phyloP scores from a whole-genome alignment of 192 early-diverging fungal species.

The Oehlia diaphana region DNA sequence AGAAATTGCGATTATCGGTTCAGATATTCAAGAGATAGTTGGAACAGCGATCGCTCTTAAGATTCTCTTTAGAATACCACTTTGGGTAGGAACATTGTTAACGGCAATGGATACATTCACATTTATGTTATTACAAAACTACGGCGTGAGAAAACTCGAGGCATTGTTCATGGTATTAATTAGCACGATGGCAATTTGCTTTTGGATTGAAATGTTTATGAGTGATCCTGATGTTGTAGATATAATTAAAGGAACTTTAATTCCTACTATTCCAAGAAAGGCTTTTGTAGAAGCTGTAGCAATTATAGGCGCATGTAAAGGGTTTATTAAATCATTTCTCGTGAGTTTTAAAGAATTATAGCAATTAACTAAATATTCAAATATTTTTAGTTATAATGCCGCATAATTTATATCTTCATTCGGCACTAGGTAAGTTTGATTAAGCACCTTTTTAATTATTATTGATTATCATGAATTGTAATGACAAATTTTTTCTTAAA shows the following conservation, averaged over 20 bases:
- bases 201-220: conserved; percentile 65
- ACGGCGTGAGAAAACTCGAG: conserved; percentile 71
- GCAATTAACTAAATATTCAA: background rate
- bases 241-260: conserved; percentile 54
- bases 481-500: background rate
- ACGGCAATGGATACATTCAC: conserved; percentile 77
- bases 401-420: conserved; percentile 89
- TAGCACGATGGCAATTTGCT: conserved; percentile 70
- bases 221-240: conserved; percentile 47
- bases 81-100: conserved; percentile 75
- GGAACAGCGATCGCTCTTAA: conserved; percentile 87
- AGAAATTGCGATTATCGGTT: conserved; percentile 68
- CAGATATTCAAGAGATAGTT: conserved; percentile 78
- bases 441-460: background rate
- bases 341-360: background rate
- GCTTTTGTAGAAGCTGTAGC: conserved; percentile 66
- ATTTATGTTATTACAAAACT: conserved; percentile 65
- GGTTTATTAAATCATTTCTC: background rate
- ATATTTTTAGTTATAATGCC: conserved; percentile 70
- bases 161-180: conserved; percentile 72
- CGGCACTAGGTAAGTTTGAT: conserved; percentile 28
- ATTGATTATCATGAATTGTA: background rate
- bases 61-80: conserved; percentile 65
- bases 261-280: conserved; percentile 54
- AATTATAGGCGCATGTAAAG: conserved; percentile 54